Conservation (phyloP, 805 yeast genomes). For the Saccharomycopsis javanensis region DNA sequence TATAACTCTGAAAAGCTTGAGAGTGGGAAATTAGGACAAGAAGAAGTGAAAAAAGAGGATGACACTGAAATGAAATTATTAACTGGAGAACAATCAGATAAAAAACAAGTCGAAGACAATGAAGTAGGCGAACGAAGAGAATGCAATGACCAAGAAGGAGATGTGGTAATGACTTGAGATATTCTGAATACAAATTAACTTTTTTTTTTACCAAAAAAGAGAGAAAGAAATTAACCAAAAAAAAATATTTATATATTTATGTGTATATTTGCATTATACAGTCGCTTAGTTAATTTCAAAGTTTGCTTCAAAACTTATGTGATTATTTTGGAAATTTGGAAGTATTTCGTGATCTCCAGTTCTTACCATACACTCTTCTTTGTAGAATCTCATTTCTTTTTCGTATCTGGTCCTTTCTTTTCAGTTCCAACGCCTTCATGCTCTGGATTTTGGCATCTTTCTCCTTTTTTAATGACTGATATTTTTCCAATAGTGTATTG, state of each 20-base stretch:
- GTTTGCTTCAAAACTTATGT: neutral
- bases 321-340: neutral
- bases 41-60: too few species aligned
- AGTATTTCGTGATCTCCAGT: slow-evolving; percentile 1
- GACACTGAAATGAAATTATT: too few species aligned
- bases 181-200: neutral
- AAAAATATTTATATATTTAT: neutral
- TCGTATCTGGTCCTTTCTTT: slow-evolving; percentile 4
- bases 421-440: slow-evolving; percentile 4
- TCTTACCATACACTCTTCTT: slow-evolving; percentile 17
- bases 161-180: neutral
- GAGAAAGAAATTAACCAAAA: neutral
- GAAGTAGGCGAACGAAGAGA: neutral
- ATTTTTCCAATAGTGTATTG: slow-evolving; percentile 9
- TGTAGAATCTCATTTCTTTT: slow-evolving; percentile 14
- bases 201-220: too few species aligned
- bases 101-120: neutral
- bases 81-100: neutral
- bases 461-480: slow-evolving; percentile 7
- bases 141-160: neutral
- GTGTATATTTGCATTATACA: neutral
- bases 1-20: neutral
- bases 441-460: slow-evolving; percentile 11
- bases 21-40: too few species aligned
- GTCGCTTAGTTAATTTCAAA: neutral